Percentiles rank a stretch among this genome's conserved stretches.
These are phyloP conservation scores for Colletotrichum melonis DNA, from an alignment of 2,329 filamentous ascomycete genomes.

Conservation along the genomic window DNA sequence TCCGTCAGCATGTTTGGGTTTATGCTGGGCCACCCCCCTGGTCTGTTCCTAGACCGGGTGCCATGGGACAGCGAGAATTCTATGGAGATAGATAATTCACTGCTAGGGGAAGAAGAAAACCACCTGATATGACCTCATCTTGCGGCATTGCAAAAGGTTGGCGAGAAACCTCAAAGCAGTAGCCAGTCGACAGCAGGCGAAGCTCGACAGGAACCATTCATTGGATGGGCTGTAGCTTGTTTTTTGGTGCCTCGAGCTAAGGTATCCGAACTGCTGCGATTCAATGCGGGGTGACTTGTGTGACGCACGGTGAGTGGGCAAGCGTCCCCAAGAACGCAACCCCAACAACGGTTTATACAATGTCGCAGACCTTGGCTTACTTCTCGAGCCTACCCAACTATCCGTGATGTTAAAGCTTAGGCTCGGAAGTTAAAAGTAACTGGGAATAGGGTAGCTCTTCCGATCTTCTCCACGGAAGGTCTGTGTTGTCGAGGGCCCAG, in stretches of 20 bases:
- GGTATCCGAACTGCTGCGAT: neutral
- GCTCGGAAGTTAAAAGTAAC: too few relatives aligned
- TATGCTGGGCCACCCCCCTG: neutral
- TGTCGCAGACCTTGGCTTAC: neutral
- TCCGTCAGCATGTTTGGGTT: slow-evolving; percentile 4
- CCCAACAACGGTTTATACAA: neutral
- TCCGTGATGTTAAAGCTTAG: too few relatives aligned
- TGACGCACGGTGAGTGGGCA: neutral
- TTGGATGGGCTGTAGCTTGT: neutral
- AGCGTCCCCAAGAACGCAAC: neutral
- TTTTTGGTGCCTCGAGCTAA: slow-evolving; percentile 8
- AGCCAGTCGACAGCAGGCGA: too few relatives aligned
- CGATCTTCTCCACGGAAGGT: neutral
- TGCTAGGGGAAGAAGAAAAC: slow-evolving; percentile 1
- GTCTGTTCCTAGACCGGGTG: neutral
- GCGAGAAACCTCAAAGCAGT: neutral
- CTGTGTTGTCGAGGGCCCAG: neutral
- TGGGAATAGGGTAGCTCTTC: too few relatives aligned
- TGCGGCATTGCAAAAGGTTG: slow-evolving; percentile 1
- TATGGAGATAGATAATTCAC: neutral
- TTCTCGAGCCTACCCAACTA: neutral
- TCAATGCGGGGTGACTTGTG: slow-evolving; percentile 24
- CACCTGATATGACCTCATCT: slow-evolving; percentile 32
- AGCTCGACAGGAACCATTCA: neutral
- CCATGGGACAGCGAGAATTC: neutral